These are phyloP conservation scores for Diospyros kaki DNA, from an alignment of 148 eudicot genomes.

Conservation along the genomic window DNA sequence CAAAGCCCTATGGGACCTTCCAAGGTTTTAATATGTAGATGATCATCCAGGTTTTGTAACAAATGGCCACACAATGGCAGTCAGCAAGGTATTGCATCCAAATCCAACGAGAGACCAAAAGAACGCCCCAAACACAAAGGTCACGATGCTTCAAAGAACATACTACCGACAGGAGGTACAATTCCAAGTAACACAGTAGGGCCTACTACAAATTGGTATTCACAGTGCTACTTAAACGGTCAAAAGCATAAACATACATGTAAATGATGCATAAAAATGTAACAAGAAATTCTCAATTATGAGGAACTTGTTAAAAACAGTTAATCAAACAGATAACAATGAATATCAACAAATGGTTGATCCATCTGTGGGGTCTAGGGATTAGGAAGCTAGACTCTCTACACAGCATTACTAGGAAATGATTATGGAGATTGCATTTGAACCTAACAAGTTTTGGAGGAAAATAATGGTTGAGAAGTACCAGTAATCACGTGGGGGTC, in stretches of 20 bases:
- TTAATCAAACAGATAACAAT: background rate
- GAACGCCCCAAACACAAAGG: background rate
- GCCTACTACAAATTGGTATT: background rate
- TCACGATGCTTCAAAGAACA: constrained; percentile 4
- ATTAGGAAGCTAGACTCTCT: too few species aligned
- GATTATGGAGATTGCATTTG: too few species aligned
- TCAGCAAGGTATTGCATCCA: background rate
- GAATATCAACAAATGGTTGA: too few species aligned
- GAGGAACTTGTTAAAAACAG: background rate
- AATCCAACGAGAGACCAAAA: background rate
- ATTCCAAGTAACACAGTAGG: background rate
- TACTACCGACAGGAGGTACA: background rate
- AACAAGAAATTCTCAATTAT: background rate
- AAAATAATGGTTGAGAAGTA: too few species aligned
- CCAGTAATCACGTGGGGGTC: too few species aligned
- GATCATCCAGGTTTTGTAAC: background rate
- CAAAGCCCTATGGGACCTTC: background rate
- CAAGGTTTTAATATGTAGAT: too few species aligned
- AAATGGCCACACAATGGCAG: too few species aligned
- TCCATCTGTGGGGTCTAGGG: too few species aligned
- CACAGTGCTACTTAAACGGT: background rate
- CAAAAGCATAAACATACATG: background rate
- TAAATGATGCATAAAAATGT: background rate
- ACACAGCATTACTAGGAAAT: too few species aligned
- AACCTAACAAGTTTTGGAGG: too few species aligned